These are phyloP conservation scores for Xylaria acuta DNA, from an alignment of 495 filamentous ascomycete species.

Conservation along the genomic window DNA sequence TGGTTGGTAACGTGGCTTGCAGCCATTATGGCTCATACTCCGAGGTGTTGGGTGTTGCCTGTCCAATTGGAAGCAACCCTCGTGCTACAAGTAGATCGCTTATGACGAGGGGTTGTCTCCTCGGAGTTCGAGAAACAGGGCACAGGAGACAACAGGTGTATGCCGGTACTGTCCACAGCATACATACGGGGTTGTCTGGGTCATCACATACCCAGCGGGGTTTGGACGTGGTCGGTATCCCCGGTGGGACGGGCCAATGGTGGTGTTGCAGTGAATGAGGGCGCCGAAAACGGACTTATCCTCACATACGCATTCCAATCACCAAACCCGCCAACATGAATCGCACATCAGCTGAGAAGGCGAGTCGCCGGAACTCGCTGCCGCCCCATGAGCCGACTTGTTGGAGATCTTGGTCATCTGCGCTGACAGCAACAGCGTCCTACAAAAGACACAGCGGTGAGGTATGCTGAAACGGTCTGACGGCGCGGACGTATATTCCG, in stretches of 20 bases:
- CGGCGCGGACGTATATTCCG: neutral
- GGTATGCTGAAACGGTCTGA: neutral
- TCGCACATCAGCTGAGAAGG: slow-evolving; percentile 1
- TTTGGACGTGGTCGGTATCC: neutral
- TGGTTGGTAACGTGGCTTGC: slow-evolving; percentile 16
- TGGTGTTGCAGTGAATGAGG: neutral
- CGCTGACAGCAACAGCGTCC: neutral
- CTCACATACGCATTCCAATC: slow-evolving; percentile 1
- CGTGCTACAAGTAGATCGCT: neutral
- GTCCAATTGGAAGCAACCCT: slow-evolving; percentile 11
- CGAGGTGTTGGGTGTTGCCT: neutral
- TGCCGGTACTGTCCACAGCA: neutral
- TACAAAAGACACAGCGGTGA: neutral
- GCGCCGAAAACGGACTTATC: slow-evolving; percentile 23
- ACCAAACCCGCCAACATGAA: slow-evolving; percentile 6
- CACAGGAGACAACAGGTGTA: neutral
- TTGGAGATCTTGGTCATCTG: neutral
- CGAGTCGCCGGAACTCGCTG: neutral
- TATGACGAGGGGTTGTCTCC: neutral
- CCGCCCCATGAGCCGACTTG: neutral
- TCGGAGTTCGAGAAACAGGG: slow-evolving; percentile 12
- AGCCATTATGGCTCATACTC: neutral
- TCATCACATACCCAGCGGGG: slow-evolving; percentile 1
- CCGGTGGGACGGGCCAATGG: neutral
- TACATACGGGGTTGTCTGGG: slow-evolving; percentile 7